Percentiles rank a stretch among this genome's conserved stretches.
These are phyloP conservation scores for Barnettozyma californica DNA, from an alignment of 805 yeast genomes.

Conservation along the genomic window DNA sequence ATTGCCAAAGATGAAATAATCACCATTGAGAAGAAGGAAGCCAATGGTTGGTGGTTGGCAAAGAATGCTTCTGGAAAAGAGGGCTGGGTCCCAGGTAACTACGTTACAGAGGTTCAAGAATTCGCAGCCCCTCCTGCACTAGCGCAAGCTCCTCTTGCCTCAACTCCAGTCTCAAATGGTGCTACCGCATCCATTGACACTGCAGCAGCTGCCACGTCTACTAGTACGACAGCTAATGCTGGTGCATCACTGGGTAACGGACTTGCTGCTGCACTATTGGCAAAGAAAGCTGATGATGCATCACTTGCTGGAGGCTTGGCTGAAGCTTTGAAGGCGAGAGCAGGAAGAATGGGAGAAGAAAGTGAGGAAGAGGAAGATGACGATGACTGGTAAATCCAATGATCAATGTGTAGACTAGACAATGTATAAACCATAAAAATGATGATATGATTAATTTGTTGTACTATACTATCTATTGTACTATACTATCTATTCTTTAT, in stretches of 20 bases:
- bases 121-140: slow-evolving; percentile 35
- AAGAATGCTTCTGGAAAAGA: slow-evolving; percentile 48
- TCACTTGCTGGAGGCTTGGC: slow-evolving; percentile 81
- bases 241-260: slow-evolving; percentile 39
- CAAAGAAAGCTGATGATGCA: slow-evolving; percentile 55
- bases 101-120: slow-evolving; percentile 49
- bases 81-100: slow-evolving; percentile 99
- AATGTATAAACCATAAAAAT: neutral
- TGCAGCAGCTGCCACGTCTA: slow-evolving; percentile 11
- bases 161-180: slow-evolving; percentile 32
- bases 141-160: slow-evolving; percentile 33
- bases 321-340: slow-evolving; percentile 78
- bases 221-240: slow-evolving; percentile 13
- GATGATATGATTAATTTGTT: neutral
- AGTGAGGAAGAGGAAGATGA: slow-evolving; percentile 70
- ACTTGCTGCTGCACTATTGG: slow-evolving; percentile 62
- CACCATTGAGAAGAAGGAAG: slow-evolving; percentile 63
- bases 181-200: slow-evolving; percentile 10
- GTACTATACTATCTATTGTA: too few species aligned
- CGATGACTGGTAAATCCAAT: slow-evolving; percentile 73
- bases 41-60: slow-evolving; percentile 94
- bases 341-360: slow-evolving; percentile 52
- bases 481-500: neutral
- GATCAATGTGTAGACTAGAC: slow-evolving; percentile 54
- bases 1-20: slow-evolving; percentile 72